These are phyloP conservation scores for Rhizomucor pusillus DNA, from an alignment of 371 early-diverging fungal genomes.

Conservation along the genomic window DNA sequence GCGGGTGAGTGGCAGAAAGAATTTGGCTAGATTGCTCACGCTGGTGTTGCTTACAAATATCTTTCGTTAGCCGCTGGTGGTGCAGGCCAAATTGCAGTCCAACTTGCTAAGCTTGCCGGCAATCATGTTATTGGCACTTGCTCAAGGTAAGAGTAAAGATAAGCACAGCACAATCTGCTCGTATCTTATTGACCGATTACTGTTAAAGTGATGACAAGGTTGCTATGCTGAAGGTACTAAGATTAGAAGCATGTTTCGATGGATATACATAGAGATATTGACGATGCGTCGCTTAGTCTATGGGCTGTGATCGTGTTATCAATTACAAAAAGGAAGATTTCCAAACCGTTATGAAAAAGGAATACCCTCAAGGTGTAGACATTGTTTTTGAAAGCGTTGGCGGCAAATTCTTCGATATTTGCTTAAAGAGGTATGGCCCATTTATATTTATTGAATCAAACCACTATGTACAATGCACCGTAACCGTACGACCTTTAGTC, in stretches of 20 bases:
- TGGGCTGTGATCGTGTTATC: slow-evolving; percentile 47
- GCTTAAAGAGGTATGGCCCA: slow-evolving; percentile 31
- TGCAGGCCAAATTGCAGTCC: slow-evolving; percentile 51
- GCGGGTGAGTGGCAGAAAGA: slow-evolving; percentile 22
- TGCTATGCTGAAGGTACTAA: slow-evolving; percentile 35
- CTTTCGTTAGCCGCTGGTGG: slow-evolving; percentile 42
- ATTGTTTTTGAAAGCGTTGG: slow-evolving; percentile 65
- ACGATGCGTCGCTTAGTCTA: slow-evolving; percentile 6
- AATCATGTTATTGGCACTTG: slow-evolving; percentile 56
- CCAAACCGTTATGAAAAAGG: slow-evolving; percentile 47
- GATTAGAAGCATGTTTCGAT: neutral
- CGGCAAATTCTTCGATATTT: slow-evolving; percentile 51
- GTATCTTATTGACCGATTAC: neutral
- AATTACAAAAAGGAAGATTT: slow-evolving; percentile 53
- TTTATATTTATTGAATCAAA: neutral
- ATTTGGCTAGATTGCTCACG: neutral
- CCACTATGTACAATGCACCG: too few relatives aligned
- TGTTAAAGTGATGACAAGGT: slow-evolving; percentile 37
- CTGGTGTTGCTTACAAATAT: neutral
- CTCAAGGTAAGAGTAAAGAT: slow-evolving; percentile 14
- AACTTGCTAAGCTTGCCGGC: slow-evolving; percentile 47
- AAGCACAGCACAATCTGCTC: too few relatives aligned
- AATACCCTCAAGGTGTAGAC: slow-evolving; percentile 58
- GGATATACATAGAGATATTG: neutral
- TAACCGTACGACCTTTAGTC: too few relatives aligned